Base-by-base conservation (phyloP, 208 protist genomes). In the Trypanosoma melophagium region DNA sequence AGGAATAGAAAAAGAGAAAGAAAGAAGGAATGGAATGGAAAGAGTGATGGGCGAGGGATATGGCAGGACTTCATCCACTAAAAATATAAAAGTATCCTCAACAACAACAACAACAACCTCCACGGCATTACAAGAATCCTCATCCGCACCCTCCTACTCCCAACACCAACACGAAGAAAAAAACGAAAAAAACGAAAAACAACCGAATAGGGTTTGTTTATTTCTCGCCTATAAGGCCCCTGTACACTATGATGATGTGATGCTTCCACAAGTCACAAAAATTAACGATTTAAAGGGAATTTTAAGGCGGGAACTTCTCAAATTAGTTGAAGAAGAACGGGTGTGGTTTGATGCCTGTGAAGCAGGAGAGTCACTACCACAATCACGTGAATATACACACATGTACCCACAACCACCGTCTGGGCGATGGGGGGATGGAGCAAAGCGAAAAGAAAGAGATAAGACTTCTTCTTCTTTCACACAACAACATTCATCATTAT, bases 161-260 rank as follows among this genome's bases (percentile, higher is more conserved):
- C 28, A 1, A 35, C 5, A 35, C 5, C 28, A 35, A 35, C 28
- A 35, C 1, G 28, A 35, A n/a, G n/a, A n/a, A n/a, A n/a, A n/a
- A n/a, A n/a, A n/a, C n/a, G n/a, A n/a, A n/a, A n/a, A n/a, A 21
- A 41, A 64, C 13, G 49, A 25, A 8, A 13, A 47, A 47, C 12
- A 57, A 47, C 53, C 44, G 64, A 42, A 68, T 49, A 41, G 60
- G 2, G 60, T 92, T 38, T 83, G 76, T 41, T 70, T 95, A 14
- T 95, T 95, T 63, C 77, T 95, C 40, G 70, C 79, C 12, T 95
- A 95, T 71, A 63, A 83, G 8, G 59, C 75, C 8, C 84, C 86
- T 10, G 84, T 95, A 66, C 89, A 95, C 76, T 95, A 87, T 73
- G 77, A 95, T 53, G 89, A 94, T 65, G 76, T 94, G 60, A 81